Percentiles rank a stretch among this genome's conserved stretches.
phyloP scores from a whole-genome alignment of 2,329 filamentous ascomycete species.

The Venturia carpophila region DNA sequence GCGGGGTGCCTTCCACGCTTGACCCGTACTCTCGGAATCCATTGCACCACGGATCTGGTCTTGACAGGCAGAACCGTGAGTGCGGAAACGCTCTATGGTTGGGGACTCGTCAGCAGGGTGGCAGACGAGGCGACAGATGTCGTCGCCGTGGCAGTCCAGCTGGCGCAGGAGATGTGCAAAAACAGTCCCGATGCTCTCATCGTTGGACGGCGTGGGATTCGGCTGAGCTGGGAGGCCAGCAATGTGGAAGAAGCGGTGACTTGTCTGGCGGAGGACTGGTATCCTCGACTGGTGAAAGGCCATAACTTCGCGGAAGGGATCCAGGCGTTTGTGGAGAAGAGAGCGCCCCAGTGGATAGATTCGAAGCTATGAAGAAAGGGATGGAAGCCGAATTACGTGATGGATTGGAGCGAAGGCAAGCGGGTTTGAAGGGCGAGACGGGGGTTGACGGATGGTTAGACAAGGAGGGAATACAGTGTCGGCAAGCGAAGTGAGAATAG shows the following conservation, averaged over 20 bases:
- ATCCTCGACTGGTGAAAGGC: constrained; percentile 51
- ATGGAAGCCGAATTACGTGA: background rate
- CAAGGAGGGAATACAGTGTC: background rate
- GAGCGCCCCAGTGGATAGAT: constrained; percentile 58
- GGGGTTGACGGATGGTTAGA: background rate
- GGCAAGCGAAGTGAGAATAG: too few species aligned
- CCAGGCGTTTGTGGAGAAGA: constrained; percentile 67
- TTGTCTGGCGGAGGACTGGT: constrained; percentile 49
- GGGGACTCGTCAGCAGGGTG: constrained; percentile 20
- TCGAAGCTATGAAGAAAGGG: constrained; percentile 26
- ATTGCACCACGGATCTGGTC: constrained; percentile 36
- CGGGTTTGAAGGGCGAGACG: background rate
- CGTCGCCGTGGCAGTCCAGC: constrained; percentile 19
- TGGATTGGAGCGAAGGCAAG: too few species aligned
- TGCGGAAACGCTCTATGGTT: constrained; percentile 24
- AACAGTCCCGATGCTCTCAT: constrained; percentile 23
- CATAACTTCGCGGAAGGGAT: constrained; percentile 71
- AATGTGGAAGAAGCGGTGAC: constrained; percentile 33
- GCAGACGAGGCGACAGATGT: constrained; percentile 17
- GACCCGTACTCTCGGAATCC: constrained; percentile 35
- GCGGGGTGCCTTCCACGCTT: constrained; percentile 40
- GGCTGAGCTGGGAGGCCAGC: constrained; percentile 22
- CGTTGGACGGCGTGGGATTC: constrained; percentile 22
- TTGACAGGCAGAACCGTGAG: constrained; percentile 34
- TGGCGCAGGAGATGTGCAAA: constrained; percentile 22